These are phyloP conservation scores for Colletotrichum sp. DNA, from an alignment of 2,329 filamentous ascomycete genomes.

Conservation along the genomic window DNA sequence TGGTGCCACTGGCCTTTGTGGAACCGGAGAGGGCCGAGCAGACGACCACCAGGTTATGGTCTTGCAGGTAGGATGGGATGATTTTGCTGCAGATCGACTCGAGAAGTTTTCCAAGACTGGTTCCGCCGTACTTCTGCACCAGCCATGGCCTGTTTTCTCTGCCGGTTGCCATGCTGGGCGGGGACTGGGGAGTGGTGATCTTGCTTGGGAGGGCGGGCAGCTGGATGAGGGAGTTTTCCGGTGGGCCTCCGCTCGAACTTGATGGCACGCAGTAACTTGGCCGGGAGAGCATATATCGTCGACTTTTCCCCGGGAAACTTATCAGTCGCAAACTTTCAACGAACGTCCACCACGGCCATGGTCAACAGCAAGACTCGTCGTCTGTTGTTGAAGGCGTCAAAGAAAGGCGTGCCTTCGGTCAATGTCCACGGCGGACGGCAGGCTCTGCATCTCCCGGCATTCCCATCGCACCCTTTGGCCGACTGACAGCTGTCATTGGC, in stretches of 20 bases:
- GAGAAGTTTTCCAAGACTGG: slow-evolving; percentile 92
- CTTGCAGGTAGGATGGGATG: slow-evolving; percentile 25
- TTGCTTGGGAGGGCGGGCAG: neutral
- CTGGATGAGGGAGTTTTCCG: neutral
- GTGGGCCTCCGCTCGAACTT: neutral
- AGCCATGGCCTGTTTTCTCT: slow-evolving; percentile 67
- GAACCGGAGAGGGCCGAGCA: slow-evolving; percentile 94
- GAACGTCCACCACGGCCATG: neutral
- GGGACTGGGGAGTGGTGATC: neutral
- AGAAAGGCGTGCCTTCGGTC: neutral
- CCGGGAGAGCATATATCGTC: neutral
- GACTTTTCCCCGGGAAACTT: neutral
- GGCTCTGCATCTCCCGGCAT: neutral
- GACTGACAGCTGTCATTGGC: neutral
- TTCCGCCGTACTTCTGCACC: slow-evolving; percentile 94
- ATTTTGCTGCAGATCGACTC: slow-evolving; percentile 55
- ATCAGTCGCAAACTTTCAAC: neutral
- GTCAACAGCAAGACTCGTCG: neutral
- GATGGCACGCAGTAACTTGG: neutral
- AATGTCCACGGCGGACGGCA: neutral
- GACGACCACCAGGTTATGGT: slow-evolving; percentile 85
- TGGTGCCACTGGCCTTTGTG: slow-evolving; percentile 93
- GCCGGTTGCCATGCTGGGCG: slow-evolving; percentile 27
- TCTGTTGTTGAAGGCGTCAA: neutral
- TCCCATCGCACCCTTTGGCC: neutral